Evolutionary conservation across 352 stramenopile species (phyloP).

Genomic region (Phytopythium oedochilum): DNA sequence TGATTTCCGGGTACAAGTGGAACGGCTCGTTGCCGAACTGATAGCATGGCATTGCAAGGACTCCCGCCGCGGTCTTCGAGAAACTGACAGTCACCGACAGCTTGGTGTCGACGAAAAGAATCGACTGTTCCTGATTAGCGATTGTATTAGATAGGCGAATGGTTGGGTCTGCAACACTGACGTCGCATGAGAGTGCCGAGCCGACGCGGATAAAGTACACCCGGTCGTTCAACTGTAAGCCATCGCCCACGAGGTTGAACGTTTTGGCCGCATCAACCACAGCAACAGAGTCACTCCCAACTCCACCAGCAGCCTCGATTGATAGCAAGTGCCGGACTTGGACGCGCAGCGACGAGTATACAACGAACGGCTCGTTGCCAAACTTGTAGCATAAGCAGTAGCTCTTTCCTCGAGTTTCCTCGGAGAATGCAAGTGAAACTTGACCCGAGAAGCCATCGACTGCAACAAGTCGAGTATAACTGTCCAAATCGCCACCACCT

Average conservation of each 20-base stretch:
- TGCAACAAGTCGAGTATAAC: neutral
- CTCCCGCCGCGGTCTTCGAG: constrained; percentile 22
- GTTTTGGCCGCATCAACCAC: constrained; percentile 48
- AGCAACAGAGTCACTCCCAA: constrained; percentile 29
- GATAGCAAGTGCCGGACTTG: constrained; percentile 38
- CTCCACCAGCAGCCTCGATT: constrained; percentile 16
- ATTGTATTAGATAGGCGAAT: constrained; percentile 32
- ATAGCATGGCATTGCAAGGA: constrained; percentile 36
- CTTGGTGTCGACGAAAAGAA: constrained; percentile 29
- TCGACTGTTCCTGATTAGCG: constrained; percentile 18
- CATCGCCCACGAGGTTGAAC: constrained; percentile 47
- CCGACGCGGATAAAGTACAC: constrained; percentile 52
- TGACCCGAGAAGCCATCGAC: neutral
- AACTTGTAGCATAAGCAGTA: constrained; percentile 73
- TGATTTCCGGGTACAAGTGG: constrained; percentile 40
- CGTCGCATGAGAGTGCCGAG: constrained; percentile 23
- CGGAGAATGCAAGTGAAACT: constrained; percentile 30
- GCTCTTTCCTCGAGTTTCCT: constrained; percentile 32
- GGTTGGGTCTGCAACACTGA: constrained; percentile 23
- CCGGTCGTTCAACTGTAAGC: constrained; percentile 44
- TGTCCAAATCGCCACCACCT: neutral
- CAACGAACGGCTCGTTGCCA: constrained; percentile 49
- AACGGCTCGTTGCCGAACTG: constrained; percentile 59
- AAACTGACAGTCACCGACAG: constrained; percentile 36
- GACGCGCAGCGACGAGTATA: constrained; percentile 39